A percentile compares a stretch with the other conserved stretches of the same genome.
These are phyloP conservation scores for Populus simonii DNA, from an alignment of 345 rosid genomes.

Conservation along the genomic window DNA sequence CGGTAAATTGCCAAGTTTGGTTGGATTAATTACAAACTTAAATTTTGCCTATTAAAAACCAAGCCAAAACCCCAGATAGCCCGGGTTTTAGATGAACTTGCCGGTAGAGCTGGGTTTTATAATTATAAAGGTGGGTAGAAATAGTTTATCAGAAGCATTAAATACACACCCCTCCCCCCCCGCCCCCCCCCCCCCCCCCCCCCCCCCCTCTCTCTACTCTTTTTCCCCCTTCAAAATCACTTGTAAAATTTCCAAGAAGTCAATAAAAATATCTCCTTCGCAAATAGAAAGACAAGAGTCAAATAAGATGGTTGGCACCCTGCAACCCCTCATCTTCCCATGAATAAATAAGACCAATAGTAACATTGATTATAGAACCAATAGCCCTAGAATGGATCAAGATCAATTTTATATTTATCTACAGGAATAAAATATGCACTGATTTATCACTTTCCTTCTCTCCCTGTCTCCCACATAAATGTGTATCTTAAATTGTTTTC, in stretches of 20 bases:
- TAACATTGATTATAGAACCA: not conserved
- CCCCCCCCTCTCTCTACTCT: not conserved
- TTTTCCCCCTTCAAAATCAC: not conserved
- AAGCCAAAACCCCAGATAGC: not conserved
- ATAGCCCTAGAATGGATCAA: not conserved
- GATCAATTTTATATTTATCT: not conserved
- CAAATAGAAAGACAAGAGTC: conserved; percentile 9
- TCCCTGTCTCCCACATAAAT: not conserved
- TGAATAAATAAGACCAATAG: conserved; percentile 1
- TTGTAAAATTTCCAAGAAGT: not conserved
- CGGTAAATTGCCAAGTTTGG: too few species aligned
- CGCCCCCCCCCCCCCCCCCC: not conserved
- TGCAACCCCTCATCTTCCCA: conserved; percentile 6
- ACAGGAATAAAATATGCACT: not conserved
- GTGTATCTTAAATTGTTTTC: not conserved
- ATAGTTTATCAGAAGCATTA: not conserved
- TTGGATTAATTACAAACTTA: too few species aligned
- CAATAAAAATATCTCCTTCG: not conserved
- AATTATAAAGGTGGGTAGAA: too few species aligned
- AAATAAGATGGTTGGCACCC: conserved; percentile 12
- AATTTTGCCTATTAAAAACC: too few species aligned
- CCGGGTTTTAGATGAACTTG: too few species aligned
- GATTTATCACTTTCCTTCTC: not conserved
- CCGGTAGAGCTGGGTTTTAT: too few species aligned
- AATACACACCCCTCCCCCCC: not conserved